Evolutionary conservation across 441 rosid species (phyloP), one percentile per base, ranked within the genome.

Genomic region (Sinapis alba): DNA sequence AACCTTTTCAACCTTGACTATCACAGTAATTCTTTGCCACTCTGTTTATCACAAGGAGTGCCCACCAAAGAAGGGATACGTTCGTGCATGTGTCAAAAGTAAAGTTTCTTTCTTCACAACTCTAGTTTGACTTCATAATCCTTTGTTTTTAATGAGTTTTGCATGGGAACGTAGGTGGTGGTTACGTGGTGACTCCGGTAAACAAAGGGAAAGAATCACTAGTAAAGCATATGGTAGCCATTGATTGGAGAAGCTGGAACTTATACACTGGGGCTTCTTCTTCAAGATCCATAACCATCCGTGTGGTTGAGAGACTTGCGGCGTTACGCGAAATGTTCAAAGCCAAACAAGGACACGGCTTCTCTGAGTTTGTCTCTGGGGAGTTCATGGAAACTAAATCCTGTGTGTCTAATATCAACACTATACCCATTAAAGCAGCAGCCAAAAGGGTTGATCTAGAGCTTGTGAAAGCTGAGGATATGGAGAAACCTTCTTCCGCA

Each of bases 81-180:
- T 91, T 58, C 98, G 97, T 16, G 98, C 95, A 76, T 84, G 86
- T 82, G 88, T 96, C 83, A 96, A 96, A 90, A 91, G 98, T 93
- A 96, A 85, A 75, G 82, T 78, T 77, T 80, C 81, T 87, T 87
- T 80, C 84, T 20, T 45, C 8, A 64, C 60, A 11, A 4, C 28
- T 50, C 43, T 20, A 61, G 27, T 6, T 0, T 62, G 2, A 59
- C 19, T 57, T 57, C 32, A 6, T 26, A 26, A 36, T 9, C 68
- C 56, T 1, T 38, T 21, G 27, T 20, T 20, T 53, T 11, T 56
- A 2, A 21, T n/a, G 62, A 32, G 34, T n/a, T n/a, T 18, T 36
- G 65, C 30, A 18, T 5, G 10, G 50, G 13, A 62, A 72, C 74
- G 81, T 85, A 96, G 98, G 99, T 85, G 97, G 97, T 65, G 98